Conservation (phyloP, 768 basidiomycete genomes). For the Kwoniella sp. region DNA sequence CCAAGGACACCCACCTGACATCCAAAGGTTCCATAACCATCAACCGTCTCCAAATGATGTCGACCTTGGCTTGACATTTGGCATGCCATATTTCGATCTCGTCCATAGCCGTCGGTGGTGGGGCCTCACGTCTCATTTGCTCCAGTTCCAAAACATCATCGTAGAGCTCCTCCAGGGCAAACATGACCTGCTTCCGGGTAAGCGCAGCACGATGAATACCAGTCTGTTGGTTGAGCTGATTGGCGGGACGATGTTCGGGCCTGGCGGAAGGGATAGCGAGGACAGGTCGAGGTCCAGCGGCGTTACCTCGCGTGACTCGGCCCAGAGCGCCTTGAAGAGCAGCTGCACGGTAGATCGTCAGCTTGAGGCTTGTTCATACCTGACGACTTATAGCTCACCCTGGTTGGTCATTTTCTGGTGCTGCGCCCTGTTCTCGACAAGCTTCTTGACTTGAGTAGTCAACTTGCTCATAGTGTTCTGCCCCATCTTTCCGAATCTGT, state of each 20-base stretch:
- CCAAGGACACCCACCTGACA: slow-evolving; percentile 64
- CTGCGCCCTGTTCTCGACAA: slow-evolving; percentile 73
- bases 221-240: slow-evolving; percentile 37
- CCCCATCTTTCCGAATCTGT: slow-evolving; percentile 40
- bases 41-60: slow-evolving; percentile 72
- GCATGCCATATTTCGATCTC: slow-evolving; percentile 42
- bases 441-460: slow-evolving; percentile 77
- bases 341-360: slow-evolving; percentile 13
- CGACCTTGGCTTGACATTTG: slow-evolving; percentile 52
- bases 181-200: slow-evolving; percentile 69
- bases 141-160: slow-evolving; percentile 79
- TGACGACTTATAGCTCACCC: slow-evolving; percentile 13
- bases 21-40: slow-evolving; percentile 87
- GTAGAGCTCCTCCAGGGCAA: slow-evolving; percentile 76
- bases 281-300: slow-evolving; percentile 92
- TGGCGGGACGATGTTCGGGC: slow-evolving; percentile 46
- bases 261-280: slow-evolving; percentile 68
- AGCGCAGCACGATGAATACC: slow-evolving; percentile 52
- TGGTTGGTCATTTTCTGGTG: slow-evolving; percentile 30
- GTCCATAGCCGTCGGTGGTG: slow-evolving; percentile 50
- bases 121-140: slow-evolving; percentile 75
- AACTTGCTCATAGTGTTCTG: slow-evolving; percentile 51
- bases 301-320: slow-evolving; percentile 87
- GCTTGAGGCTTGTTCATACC: neutral
- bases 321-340: slow-evolving; percentile 85